Conservation (phyloP, 2,329 filamentous ascomycete species). For the Ceratocystis colombiana region DNA sequence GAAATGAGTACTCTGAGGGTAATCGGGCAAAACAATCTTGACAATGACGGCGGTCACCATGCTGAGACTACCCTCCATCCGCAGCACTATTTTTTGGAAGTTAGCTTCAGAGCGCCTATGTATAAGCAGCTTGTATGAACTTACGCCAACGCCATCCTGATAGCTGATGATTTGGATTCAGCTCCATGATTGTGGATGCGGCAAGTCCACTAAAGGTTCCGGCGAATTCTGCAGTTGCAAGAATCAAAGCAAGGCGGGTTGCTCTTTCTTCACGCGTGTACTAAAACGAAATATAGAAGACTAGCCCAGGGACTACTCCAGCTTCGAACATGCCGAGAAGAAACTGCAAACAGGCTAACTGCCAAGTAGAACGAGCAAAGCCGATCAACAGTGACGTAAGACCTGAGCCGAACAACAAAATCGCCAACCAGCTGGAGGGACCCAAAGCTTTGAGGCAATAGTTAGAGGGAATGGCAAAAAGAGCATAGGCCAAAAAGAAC, state of each 20-base stretch:
- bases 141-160: conserved; percentile 57
- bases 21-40: conserved; percentile 59
- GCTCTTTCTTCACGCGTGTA: conserved; percentile 62
- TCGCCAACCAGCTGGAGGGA: conserved; percentile 55
- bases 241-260: conserved; percentile 58
- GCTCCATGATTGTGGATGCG: conserved; percentile 61
- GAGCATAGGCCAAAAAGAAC: conserved; percentile 49
- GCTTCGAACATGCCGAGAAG: conserved; percentile 61
- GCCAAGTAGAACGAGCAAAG: conserved; percentile 49
- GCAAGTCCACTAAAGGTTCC: conserved; percentile 65
- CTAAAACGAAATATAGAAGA: conserved; percentile 63
- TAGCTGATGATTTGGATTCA: conserved; percentile 53
- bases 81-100: conserved; percentile 36
- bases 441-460: conserved; percentile 54
- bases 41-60: conserved; percentile 51
- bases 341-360: conserved; percentile 57
- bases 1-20: conserved; percentile 53
- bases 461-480: conserved; percentile 58
- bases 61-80: conserved; percentile 56
- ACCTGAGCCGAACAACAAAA: conserved; percentile 59
- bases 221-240: conserved; percentile 57
- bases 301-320: conserved; percentile 58
- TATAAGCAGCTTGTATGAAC: conserved; percentile 53
- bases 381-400: conserved; percentile 58
- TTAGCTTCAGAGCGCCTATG: background rate